Evolutionary conservation across 192 early-diverging fungal genomes (phyloP).

Genomic region (Spinellus fusiger): DNA sequence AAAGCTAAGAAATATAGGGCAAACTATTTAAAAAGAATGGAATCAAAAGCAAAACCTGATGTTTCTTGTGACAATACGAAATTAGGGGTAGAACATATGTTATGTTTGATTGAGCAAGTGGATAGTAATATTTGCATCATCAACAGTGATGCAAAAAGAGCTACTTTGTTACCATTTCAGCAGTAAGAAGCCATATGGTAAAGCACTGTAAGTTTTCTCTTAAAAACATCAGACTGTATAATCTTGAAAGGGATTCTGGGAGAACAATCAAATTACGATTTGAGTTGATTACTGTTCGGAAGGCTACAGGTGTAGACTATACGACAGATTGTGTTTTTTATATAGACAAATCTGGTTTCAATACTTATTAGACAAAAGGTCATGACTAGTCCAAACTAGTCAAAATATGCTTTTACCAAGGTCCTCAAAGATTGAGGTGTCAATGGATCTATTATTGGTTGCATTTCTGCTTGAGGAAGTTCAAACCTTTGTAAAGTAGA

Average conservation of each 20-base stretch:
- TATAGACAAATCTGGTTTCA: not conserved
- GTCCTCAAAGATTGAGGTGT: not conserved
- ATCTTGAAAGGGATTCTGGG: constrained; percentile 1
- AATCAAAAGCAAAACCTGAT: not conserved
- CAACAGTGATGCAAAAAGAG: not conserved
- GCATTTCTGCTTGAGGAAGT: not conserved
- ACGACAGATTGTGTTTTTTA: not conserved
- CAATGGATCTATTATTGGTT: not conserved
- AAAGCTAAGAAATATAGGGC: too few relatives aligned
- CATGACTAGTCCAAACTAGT: not conserved
- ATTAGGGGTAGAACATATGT: not conserved
- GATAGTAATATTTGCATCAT: not conserved
- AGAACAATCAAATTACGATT: not conserved
- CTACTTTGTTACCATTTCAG: not conserved
- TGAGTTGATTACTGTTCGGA: not conserved
- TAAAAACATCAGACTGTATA: not conserved
- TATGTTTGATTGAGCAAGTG: not conserved
- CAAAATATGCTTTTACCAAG: not conserved
- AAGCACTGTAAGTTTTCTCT: not conserved
- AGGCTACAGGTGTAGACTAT: not conserved
- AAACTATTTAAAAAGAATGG: too few relatives aligned
- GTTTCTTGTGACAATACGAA: not conserved
- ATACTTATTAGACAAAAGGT: not conserved
- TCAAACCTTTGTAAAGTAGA: not conserved
- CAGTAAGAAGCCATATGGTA: not conserved